Evolutionary conservation across 2,329 filamentous ascomycete species (phyloP), one percentile per base, ranked within the genome.

Genomic region (Aureobasidium musti): DNA sequence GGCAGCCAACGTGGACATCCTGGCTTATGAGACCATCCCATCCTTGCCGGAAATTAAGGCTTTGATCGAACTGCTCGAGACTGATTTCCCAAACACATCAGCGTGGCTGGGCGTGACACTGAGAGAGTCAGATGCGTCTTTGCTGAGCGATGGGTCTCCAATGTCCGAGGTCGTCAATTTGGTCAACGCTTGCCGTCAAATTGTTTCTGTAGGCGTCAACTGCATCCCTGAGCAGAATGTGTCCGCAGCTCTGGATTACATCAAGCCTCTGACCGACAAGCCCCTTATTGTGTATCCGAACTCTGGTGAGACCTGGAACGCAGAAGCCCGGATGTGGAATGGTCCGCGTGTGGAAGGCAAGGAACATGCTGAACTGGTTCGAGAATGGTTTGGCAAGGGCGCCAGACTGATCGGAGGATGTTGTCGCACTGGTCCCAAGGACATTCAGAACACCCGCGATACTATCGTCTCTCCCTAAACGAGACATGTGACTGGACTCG

Each of bases 1-100:
- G 1, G 74, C 75, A 5, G 75, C 78, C 5, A 79, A 78, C 17
- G 79, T 77, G 1, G 79, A 82, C 69, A 54, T 82, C 2, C 73
- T 83, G 2, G 81, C 80, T 7, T 73, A 76, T 30, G 81, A 83
- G 69, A 82, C 81, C 0, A 79, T 82, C 35, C 81, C 81, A 2
- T 77, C 72, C 3, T 69, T 77, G 33, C 21, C 67, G 2, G 81
- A 83, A 70, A 74, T 77, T 5, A 67, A 74, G 53, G 79, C 78
- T 0, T 66, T 83, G 28, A 60, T 79, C 0, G 69, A 75, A n/a
- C 69, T 83, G 28, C 70, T 83, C 19, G 33, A 49, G 7, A 69
- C 68, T 5, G 78, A 81, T 60, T 81, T 80, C 65, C 71, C 75
- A 5, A 66, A 63, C 3, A 69, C 73, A 4, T 73, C 76, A 33